Conservation (phyloP, 176 grass and related monocot species). For the Puccinellia tenuiflora region DNA sequence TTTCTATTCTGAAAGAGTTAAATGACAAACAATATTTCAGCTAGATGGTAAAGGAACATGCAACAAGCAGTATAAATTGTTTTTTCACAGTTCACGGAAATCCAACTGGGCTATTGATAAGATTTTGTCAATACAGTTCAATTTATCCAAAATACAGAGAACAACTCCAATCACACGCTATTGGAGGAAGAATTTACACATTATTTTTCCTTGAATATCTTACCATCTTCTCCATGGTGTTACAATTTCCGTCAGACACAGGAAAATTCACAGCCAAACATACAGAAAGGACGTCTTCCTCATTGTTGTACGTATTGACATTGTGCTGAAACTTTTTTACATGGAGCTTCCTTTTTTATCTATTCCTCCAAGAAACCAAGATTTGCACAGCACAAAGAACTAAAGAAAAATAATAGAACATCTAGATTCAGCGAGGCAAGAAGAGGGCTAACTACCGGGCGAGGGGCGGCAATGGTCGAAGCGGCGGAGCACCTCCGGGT, state of each 20-base stretch:
- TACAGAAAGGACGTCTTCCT: neutral
- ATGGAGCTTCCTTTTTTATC: neutral
- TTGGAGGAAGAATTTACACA: neutral
- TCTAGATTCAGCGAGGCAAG: constrained; percentile 31
- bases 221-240: neutral
- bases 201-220: constrained; percentile 9
- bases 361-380: constrained; percentile 35
- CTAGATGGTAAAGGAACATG: neutral
- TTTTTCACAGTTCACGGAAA: constrained; percentile 2
- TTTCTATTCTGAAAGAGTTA: neutral
- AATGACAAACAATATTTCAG: neutral
- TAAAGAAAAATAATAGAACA: neutral
- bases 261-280: constrained; percentile 6
- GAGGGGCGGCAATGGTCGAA: constrained; percentile 49
- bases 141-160: neutral
- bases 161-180: neutral
- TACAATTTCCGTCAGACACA: neutral
- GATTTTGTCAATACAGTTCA: neutral
- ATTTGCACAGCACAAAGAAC: constrained; percentile 28
- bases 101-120: neutral
- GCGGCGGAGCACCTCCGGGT: constrained; percentile 50
- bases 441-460: constrained; percentile 38
- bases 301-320: neutral
- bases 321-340: neutral
- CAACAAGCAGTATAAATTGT: neutral